A percentile compares a stretch with the other conserved stretches of the same genome.
Conservation (phyloP, 306 rosid species). For the Chamaecrista fasciculata region DNA sequence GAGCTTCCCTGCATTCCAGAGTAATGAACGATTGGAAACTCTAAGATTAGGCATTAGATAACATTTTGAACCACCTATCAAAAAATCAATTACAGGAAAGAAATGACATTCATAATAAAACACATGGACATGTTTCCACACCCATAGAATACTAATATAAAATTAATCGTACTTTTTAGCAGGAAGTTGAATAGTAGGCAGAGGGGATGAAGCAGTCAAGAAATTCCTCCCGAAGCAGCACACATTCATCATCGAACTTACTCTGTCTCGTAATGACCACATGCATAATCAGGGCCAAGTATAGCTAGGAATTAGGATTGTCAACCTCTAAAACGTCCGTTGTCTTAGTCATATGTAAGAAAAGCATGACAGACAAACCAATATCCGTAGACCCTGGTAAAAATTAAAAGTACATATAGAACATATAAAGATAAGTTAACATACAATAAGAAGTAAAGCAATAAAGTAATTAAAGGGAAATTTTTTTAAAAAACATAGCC, state of each 20-base stretch:
- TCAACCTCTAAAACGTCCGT: slow-evolving; percentile 14
- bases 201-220: slow-evolving; percentile 44
- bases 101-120: slow-evolving; percentile 3
- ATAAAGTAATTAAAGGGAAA: no score
- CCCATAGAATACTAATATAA: neutral
- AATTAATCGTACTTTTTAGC: slow-evolving; percentile 48
- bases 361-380: neutral
- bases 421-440: neutral
- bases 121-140: neutral
- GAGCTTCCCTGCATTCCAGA: slow-evolving; percentile 64
- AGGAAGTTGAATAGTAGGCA: slow-evolving; percentile 62
- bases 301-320: neutral
- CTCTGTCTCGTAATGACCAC: slow-evolving; percentile 33
- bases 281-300: slow-evolving; percentile 35
- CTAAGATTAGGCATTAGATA: neutral
- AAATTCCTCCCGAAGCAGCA: slow-evolving; percentile 56
- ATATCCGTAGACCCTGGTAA: slow-evolving; percentile 5
- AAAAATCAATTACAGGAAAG: neutral
- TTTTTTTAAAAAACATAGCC: neutral
- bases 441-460: neutral
- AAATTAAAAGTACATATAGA: neutral
- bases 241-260: slow-evolving; percentile 39
- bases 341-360: neutral
- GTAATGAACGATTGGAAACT: neutral
- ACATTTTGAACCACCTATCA: slow-evolving; percentile 1